Evolutionary conservation across 805 yeast species (phyloP).

Genomic region (Wickerhamomyces ciferrii): DNA sequence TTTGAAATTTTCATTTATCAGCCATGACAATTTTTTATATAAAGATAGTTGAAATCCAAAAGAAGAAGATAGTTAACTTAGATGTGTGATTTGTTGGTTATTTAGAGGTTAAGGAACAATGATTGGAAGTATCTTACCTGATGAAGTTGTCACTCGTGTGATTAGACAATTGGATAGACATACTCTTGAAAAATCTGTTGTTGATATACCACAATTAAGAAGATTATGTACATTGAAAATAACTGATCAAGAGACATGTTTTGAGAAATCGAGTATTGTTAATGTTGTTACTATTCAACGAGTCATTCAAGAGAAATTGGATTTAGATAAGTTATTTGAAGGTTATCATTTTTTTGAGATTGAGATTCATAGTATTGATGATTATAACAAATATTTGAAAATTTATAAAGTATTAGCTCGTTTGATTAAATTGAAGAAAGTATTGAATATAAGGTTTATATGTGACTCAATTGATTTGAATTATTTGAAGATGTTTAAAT

Average conservation of each 20-base stretch:
- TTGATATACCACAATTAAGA: background rate
- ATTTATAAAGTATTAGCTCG: conserved; percentile 2
- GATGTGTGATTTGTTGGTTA: too few species aligned
- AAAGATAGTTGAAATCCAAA: too few species aligned
- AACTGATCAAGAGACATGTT: background rate
- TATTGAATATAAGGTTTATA: conserved; percentile 8
- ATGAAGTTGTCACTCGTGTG: background rate
- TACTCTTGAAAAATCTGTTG: background rate
- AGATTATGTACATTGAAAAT: background rate
- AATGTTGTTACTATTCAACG: background rate
- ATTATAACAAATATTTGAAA: conserved; percentile 3
- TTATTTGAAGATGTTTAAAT: conserved; percentile 18
- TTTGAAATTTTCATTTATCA: too few species aligned
- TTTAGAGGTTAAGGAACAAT: background rate
- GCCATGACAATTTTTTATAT: too few species aligned
- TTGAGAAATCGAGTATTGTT: background rate
- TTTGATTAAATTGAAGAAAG: conserved; percentile 4
- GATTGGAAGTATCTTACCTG: background rate
- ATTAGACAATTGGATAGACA: background rate
- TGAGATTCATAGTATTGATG: conserved; percentile 7
- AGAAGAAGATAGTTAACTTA: too few species aligned
- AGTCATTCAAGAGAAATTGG: conserved; percentile 4
- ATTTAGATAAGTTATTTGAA: conserved; percentile 6
- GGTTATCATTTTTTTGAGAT: conserved; percentile 13
- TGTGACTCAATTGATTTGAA: conserved; percentile 11